Evolutionary conservation across 257 asterid genomes (phyloP), one percentile per base, ranked within the genome.

Genomic region (Lycium ferocissimum): DNA sequence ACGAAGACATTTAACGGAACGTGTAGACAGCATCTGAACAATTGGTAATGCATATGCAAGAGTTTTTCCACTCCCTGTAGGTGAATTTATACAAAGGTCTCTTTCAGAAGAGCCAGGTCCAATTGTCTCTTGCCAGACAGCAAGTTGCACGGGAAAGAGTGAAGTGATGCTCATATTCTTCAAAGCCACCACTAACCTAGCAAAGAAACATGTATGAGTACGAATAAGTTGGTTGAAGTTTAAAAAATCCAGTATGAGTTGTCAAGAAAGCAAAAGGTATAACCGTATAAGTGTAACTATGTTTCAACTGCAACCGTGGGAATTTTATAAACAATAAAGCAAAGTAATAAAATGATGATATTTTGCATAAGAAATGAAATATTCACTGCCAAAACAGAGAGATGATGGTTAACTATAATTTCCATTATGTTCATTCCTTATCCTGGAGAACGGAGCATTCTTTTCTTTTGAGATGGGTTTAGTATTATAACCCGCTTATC

Each of bases 21-120:
- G 94, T 53, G 90, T 90, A 13, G 96, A 94, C 59, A 96, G 86
- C 88, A 51, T 87, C 87, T 96, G 99, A 90, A 94, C 91, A 72
- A 96, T 94, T 14, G 99, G 99, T 78, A 96, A 87, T 84, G 96
- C 98, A 88, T 93, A 96, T 66, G 98, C 94, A 85, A 96, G 88
- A 53, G 98, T 96, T 88, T 96, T 96, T 67, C 99, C 99, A 56
- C 98, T 96, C 76, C 99, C 99, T 3, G 99, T 96, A 7, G 98
- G 98, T 35, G 99, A 93, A 85, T 92, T 94, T 86, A 94, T 88
- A 87, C 98, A 96, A 81, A 96, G 91, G 80, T 96, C 99, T 53
- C 99, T 90, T 82, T 89, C 92, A 45, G 93, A 96, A 26, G 90
- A 93, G 83, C 98, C 98, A 61, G 99, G 98, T 54, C 98, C 99